Conservation (phyloP, 1,284 basidiomycete species). For the Golubevia pallescens region DNA sequence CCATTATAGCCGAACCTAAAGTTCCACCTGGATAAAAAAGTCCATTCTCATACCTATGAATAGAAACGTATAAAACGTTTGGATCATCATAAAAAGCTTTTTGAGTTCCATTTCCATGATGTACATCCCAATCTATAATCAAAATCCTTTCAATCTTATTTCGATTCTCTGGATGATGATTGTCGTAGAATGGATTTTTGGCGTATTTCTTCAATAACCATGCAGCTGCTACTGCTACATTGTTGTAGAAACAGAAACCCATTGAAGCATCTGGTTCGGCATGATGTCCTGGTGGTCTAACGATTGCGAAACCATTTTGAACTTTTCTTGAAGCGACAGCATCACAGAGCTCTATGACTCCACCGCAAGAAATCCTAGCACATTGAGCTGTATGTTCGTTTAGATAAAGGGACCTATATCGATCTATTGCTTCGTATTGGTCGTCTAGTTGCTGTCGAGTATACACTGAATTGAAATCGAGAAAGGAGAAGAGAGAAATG, state of each 20-base stretch:
- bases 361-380: slow-evolving; percentile 5
- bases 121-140: slow-evolving; percentile 15
- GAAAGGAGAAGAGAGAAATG: background rate
- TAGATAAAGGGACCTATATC: slow-evolving; percentile 5
- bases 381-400: slow-evolving; percentile 11
- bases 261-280: slow-evolving; percentile 12
- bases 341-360: slow-evolving; percentile 11
- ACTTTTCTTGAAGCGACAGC: slow-evolving; percentile 11
- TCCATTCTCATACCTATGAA: slow-evolving; percentile 14
- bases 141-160: slow-evolving; percentile 4
- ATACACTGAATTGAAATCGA: background rate
- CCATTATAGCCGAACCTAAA: slow-evolving; percentile 5
- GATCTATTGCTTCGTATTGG: background rate
- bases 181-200: slow-evolving; percentile 6
- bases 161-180: background rate
- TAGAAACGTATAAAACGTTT: slow-evolving; percentile 15
- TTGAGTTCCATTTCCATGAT: slow-evolving; percentile 20
- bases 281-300: slow-evolving; percentile 19
- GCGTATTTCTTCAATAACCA: background rate
- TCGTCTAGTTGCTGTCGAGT: background rate
- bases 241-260: slow-evolving; percentile 18
- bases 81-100: slow-evolving; percentile 11
- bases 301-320: slow-evolving; percentile 18
- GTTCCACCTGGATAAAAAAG: slow-evolving; percentile 10
- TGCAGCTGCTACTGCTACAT: slow-evolving; percentile 7